A percentile compares a stretch with the other conserved stretches of the same genome.
phyloP scores from a whole-genome alignment of 768 basidiomycete genomes.

The Jaapia argillacea region DNA sequence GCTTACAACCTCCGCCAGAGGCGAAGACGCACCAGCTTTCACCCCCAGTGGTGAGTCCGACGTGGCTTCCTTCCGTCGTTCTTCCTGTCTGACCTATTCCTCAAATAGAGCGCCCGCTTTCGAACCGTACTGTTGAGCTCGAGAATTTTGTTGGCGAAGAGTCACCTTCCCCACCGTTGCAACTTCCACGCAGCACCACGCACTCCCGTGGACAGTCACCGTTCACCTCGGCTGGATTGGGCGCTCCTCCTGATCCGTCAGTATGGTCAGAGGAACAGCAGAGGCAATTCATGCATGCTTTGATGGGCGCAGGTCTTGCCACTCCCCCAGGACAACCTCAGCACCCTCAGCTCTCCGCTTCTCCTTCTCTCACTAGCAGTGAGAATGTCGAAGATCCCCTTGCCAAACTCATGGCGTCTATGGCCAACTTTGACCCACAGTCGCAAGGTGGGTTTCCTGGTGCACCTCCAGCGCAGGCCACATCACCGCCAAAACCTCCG shows the following conservation, averaged over 20 bases:
- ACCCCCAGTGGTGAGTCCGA: slow-evolving; percentile 39
- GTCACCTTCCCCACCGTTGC: slow-evolving; percentile 18
- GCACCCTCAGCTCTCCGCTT: neutral
- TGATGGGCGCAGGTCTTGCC: slow-evolving; percentile 28
- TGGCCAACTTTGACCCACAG: slow-evolving; percentile 14
- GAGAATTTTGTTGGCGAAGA: slow-evolving; percentile 28
- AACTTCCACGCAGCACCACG: slow-evolving; percentile 13
- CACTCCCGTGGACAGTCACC: slow-evolving; percentile 16
- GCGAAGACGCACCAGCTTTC: slow-evolving; percentile 53
- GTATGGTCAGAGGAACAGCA: slow-evolving; percentile 65
- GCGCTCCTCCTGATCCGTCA: slow-evolving; percentile 35
- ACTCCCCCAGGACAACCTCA: slow-evolving; percentile 3
- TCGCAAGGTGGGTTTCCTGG: slow-evolving; percentile 17
- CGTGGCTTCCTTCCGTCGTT: neutral
- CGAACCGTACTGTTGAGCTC: slow-evolving; percentile 14
- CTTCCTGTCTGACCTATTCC: neutral
- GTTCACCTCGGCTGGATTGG: slow-evolving; percentile 10
- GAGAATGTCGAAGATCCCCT: slow-evolving; percentile 2
- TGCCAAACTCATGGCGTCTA: slow-evolving; percentile 2
- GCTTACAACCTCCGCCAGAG: slow-evolving; percentile 65
- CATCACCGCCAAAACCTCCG: slow-evolving; percentile 16
- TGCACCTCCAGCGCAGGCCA: slow-evolving; percentile 4
- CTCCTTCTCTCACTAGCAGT: no score
- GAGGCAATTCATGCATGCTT: slow-evolving; percentile 54
- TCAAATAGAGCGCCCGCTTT: neutral